Percentiles rank a stretch among this genome's conserved stretches.
Conservation (phyloP, 352 stramenopile genomes). For the Blastocystis sp. region DNA sequence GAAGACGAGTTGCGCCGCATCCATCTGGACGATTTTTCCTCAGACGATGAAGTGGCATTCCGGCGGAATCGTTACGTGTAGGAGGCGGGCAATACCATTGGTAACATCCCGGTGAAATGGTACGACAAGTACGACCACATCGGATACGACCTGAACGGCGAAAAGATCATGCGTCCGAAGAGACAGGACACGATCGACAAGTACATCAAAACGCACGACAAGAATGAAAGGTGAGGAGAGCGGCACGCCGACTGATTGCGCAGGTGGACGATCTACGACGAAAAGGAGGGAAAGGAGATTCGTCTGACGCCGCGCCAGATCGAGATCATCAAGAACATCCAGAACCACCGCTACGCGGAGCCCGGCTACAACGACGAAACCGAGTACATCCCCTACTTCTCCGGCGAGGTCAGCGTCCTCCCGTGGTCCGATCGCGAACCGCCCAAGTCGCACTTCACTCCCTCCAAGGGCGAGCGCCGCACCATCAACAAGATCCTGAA, state of each 20-base stretch:
- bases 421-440: slow-evolving; percentile 85
- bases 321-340: slow-evolving; percentile 95
- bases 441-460: slow-evolving; percentile 76
- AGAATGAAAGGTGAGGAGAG: slow-evolving; percentile 54
- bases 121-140: slow-evolving; percentile 99
- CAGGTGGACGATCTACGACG: slow-evolving; percentile 94
- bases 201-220: slow-evolving; percentile 76
- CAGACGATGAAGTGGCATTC: slow-evolving; percentile 87
- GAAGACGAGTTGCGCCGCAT: slow-evolving; percentile 80
- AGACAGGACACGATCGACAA: slow-evolving; percentile 86
- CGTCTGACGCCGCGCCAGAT: slow-evolving; percentile 93
- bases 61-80: slow-evolving; percentile 79
- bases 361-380: slow-evolving; percentile 88
- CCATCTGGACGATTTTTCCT: slow-evolving; percentile 97
- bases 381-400: slow-evolving; percentile 87
- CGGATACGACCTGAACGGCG: slow-evolving; percentile 94
- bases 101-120: slow-evolving; percentile 97
- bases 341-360: slow-evolving; percentile 87
- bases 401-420: slow-evolving; percentile 86
- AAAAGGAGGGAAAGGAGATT: slow-evolving; percentile 96
- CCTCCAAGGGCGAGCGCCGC: slow-evolving; percentile 76
- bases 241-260: slow-evolving; percentile 77
- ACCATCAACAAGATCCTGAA: slow-evolving; percentile 79
- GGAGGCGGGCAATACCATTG: slow-evolving; percentile 93
- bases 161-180: slow-evolving; percentile 92